These are phyloP conservation scores for Euphorbia celastroides DNA, from an alignment of 441 rosid species.

Conservation along the genomic window DNA sequence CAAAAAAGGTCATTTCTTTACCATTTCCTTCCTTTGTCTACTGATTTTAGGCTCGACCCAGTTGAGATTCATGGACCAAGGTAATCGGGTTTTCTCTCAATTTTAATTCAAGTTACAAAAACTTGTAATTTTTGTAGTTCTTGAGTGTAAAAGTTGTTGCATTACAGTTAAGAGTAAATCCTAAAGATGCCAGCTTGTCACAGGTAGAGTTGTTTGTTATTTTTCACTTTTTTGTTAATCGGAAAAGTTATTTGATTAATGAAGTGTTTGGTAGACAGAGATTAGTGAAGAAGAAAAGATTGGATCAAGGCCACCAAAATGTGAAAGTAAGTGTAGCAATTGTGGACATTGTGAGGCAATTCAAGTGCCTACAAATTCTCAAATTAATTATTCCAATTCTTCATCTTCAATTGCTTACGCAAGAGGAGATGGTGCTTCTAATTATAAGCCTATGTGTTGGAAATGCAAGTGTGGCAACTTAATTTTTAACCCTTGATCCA, in stretches of 20 bases:
- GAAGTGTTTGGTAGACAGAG: constrained; percentile 13
- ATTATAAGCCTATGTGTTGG: constrained; percentile 34
- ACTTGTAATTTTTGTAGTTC: not conserved
- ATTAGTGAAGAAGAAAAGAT: constrained; percentile 19
- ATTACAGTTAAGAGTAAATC: constrained; percentile 32
- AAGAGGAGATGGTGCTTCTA: constrained; percentile 27
- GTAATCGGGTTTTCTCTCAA: constrained; percentile 19
- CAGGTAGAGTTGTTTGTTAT: constrained; percentile 22
- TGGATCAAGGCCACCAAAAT: constrained; percentile 30
- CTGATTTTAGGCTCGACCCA: constrained; percentile 29
- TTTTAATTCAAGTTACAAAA: not conserved
- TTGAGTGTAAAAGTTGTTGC: constrained; percentile 1
- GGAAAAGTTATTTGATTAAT: not conserved
- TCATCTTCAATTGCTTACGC: constrained; percentile 22
- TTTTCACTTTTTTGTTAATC: not conserved
- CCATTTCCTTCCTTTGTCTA: constrained; percentile 24
- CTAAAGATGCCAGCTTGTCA: constrained; percentile 18
- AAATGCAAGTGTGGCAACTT: constrained; percentile 32
- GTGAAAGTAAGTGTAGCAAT: constrained; percentile 26
- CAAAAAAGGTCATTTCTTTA: constrained; percentile 1
- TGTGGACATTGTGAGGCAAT: constrained; percentile 31
- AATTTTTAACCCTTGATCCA: constrained; percentile 31
- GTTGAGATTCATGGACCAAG: constrained; percentile 35
- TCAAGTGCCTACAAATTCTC: constrained; percentile 33
- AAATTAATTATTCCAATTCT: constrained; percentile 8